These are phyloP conservation scores for Dryadomyces quercivorus DNA, from an alignment of 2,329 filamentous ascomycete species.

Conservation along the genomic window DNA sequence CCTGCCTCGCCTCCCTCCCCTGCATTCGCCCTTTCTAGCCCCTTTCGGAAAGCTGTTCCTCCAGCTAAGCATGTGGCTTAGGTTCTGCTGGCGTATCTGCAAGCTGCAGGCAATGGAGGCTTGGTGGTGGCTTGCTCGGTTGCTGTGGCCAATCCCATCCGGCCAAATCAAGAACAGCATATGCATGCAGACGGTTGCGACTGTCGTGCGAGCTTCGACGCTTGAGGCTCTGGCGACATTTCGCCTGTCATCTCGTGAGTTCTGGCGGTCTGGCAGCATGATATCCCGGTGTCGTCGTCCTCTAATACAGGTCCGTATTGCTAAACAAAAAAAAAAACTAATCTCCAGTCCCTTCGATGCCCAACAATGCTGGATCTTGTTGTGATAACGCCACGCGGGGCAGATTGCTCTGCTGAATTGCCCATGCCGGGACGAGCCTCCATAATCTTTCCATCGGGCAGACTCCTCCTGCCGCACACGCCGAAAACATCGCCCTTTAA, in stretches of 20 bases:
- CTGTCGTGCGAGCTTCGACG: too few species aligned
- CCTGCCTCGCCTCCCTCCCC: too few species aligned
- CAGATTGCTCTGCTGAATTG: not conserved
- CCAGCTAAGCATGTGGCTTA: not conserved
- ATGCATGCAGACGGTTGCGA: not conserved
- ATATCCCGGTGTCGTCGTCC: too few species aligned
- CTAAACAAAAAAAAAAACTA: not conserved
- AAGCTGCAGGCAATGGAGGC: not conserved
- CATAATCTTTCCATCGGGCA: not conserved
- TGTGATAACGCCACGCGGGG: not conserved
- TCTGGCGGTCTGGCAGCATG: too few species aligned
- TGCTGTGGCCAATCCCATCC: not conserved
- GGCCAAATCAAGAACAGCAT: not conserved
- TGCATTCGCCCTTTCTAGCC: too few species aligned
- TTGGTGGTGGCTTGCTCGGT: not conserved
- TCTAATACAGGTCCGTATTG: not conserved
- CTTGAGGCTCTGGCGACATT: too few species aligned
- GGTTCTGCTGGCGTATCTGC: not conserved
- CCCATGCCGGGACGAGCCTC: not conserved
- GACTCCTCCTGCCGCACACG: too few species aligned
- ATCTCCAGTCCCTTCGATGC: not conserved
- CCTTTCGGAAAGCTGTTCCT: too few species aligned
- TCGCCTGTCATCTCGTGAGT: too few species aligned
- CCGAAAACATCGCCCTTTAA: constrained; percentile 19
- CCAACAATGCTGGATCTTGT: not conserved